Percentiles rank a stretch among this genome's conserved stretches.
phyloP scores from a whole-genome alignment of 2,329 filamentous ascomycete genomes.

The Paramyrothecium sp. region DNA sequence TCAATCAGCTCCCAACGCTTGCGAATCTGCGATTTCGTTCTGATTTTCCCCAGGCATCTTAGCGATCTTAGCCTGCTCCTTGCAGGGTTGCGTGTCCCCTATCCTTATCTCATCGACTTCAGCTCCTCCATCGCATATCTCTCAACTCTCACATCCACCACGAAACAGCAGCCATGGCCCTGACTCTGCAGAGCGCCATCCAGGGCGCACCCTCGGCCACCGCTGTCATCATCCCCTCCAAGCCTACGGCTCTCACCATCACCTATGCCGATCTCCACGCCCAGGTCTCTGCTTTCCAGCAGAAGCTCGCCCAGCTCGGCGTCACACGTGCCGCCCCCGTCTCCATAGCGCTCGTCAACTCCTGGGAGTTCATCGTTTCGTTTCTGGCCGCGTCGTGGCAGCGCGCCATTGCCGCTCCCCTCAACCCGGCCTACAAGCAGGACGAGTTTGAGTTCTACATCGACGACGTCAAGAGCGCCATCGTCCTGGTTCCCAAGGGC shows the following conservation, averaged over 20 bases:
- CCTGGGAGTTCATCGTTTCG: slow-evolving; percentile 83
- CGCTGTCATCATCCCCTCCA: slow-evolving; percentile 73
- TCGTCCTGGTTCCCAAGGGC: slow-evolving; percentile 74
- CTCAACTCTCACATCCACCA: slow-evolving; percentile 3
- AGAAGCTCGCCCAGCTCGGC: slow-evolving; percentile 73
- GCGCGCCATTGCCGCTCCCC: slow-evolving; percentile 77
- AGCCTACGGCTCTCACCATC: slow-evolving; percentile 59
- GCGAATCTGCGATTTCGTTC: no score
- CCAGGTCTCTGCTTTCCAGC: slow-evolving; percentile 71
- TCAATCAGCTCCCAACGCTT: no score
- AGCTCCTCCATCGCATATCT: background rate
- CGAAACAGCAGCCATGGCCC: slow-evolving; percentile 24
- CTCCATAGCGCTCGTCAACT: slow-evolving; percentile 81
- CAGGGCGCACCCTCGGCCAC: slow-evolving; percentile 41
- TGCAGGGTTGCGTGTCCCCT: background rate
- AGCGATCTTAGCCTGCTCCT: no score
- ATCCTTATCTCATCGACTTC: background rate
- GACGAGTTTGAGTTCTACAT: slow-evolving; percentile 92
- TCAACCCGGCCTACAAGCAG: slow-evolving; percentile 87
- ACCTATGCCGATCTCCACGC: slow-evolving; percentile 66
- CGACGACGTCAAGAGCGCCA: slow-evolving; percentile 76
- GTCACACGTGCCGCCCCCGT: slow-evolving; percentile 69
- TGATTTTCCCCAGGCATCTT: no score
- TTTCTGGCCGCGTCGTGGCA: slow-evolving; percentile 88
- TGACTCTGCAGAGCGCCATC: slow-evolving; percentile 51